Evolutionary conservation across 2,329 filamentous ascomycete genomes (phyloP).

Genomic region (Monilinia laxa): DNA sequence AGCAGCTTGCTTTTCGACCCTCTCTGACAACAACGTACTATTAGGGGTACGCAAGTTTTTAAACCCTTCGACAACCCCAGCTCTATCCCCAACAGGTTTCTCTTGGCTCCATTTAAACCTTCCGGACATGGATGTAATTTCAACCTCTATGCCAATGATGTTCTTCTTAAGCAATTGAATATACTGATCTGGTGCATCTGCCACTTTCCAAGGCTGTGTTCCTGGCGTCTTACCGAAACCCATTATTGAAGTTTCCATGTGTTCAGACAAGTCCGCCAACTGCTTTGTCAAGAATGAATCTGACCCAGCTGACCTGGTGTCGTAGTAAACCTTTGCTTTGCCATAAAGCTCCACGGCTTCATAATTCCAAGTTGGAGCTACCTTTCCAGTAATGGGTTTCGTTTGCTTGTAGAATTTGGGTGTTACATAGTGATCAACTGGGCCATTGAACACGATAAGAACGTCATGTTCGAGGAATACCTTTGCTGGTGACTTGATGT

Average conservation of each 20-base stretch:
- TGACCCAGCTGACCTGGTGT: conserved; percentile 49
- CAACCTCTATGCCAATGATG: conserved; percentile 61
- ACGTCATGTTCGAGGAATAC: conserved; percentile 53
- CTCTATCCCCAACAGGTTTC: conserved; percentile 50
- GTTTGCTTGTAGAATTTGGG: conserved; percentile 67
- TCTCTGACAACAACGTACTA: not conserved
- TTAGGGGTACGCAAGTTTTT: conserved; percentile 39
- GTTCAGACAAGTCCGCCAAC: conserved; percentile 51
- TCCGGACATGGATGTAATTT: conserved; percentile 54
- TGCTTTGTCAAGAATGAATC: conserved; percentile 51
- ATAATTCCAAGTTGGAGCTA: conserved; percentile 72
- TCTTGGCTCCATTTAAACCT: conserved; percentile 71
- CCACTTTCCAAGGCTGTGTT: conserved; percentile 53
- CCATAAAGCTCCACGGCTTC: conserved; percentile 64
- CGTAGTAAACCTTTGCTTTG: conserved; percentile 52
- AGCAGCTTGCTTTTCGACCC: conserved; percentile 1
- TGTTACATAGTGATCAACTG: conserved; percentile 63
- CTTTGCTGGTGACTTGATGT: conserved; percentile 18
- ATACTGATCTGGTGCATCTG: conserved; percentile 57
- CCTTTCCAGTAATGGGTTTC: conserved; percentile 63
- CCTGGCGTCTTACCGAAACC: conserved; percentile 46
- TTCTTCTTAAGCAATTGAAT: conserved; percentile 56
- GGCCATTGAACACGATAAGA: conserved; percentile 59
- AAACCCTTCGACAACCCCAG: conserved; percentile 60
- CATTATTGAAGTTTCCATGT: conserved; percentile 57